Evolutionary conservation across 208 protist species (phyloP).

Genomic region (Wallacemonas collosoma): DNA sequence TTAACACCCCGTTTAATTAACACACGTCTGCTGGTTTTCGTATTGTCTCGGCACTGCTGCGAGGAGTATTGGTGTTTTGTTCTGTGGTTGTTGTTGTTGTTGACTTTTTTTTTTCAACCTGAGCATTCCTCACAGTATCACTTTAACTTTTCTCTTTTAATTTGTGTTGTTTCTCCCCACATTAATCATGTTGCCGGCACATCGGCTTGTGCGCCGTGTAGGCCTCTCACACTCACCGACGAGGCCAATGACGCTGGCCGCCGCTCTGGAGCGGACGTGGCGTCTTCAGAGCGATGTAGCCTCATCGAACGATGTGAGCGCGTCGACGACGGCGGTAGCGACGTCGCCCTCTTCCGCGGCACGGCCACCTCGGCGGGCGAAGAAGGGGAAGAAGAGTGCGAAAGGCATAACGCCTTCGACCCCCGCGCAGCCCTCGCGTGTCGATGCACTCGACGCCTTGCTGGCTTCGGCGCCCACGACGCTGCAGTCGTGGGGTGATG

Average conservation of each 20-base stretch:
- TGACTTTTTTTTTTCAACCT: no score
- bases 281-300: not conserved
- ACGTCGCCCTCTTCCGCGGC: not conserved
- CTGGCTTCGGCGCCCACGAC: conserved; percentile 5
- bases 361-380: not conserved
- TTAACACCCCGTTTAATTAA: no score
- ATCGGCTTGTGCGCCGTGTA: not conserved
- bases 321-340: not conserved
- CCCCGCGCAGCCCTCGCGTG: not conserved
- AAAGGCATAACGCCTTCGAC: not conserved
- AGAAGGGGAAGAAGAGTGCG: not conserved
- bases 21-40: no score
- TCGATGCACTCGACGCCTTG: conserved; percentile 1
- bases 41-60: no score
- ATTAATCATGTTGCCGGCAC: not conserved
- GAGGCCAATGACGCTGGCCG: not conserved
- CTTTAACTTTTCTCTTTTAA: no score
- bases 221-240: not conserved
- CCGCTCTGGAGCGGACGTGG: not conserved
- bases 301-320: not conserved
- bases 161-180: not conserved
- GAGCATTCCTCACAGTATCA: no score
- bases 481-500: conserved; percentile 1
- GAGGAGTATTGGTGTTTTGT: no score
- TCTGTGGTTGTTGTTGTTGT: no score